Base-by-base conservation (phyloP, 2,329 filamentous ascomycete genomes). In the Pyrenophora graminea region DNA sequence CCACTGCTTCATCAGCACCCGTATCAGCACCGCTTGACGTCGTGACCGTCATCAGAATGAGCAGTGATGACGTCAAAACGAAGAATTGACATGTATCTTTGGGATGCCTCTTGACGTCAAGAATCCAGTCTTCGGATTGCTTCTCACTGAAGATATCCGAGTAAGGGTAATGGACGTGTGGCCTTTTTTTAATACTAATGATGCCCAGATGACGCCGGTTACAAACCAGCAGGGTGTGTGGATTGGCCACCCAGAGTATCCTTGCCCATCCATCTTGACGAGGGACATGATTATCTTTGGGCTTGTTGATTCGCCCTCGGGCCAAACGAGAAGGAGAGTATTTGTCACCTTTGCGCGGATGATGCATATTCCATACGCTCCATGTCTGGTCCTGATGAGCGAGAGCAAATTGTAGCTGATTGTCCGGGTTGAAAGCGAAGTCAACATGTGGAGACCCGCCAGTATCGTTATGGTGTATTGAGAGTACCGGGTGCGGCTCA, bases 351-450 rank as follows among this genome's bases (percentile, higher is more conserved):
- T 57, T 66, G 17, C 58, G 54, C 8, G 49, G 49, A 36, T 62
- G 59, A 21, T 67, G 58, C 19, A 88, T 73, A 53, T 88, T 79
- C 85, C 86, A 90, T 3, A 90, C 70, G 37, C 77, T 85, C 89
- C 88, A 92, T 50, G 76, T 77, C 1, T 87, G 88, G 30, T 74
- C 74, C 44, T 83, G 77, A 61, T 91, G 86, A 15, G 91, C 76
- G 21, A 91, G 76, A 13, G 80, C 85, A 45, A 91, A 73, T 61
- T 88, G 85, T 1, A 83, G 80, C 13, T 77, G 73, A 51, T 78
- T 82, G 68, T 74, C 82, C 0, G 86, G 82, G 56, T 86, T 87
- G 67, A 91, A 89, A 0, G 82, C 72, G 3, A 88, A 76, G 69
- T 91, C 85, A 0, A 79, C 79, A 61, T 89, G 85, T 0, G 77